Conservation (phyloP, 257 asterid genomes). For the Prunella vulgaris region DNA sequence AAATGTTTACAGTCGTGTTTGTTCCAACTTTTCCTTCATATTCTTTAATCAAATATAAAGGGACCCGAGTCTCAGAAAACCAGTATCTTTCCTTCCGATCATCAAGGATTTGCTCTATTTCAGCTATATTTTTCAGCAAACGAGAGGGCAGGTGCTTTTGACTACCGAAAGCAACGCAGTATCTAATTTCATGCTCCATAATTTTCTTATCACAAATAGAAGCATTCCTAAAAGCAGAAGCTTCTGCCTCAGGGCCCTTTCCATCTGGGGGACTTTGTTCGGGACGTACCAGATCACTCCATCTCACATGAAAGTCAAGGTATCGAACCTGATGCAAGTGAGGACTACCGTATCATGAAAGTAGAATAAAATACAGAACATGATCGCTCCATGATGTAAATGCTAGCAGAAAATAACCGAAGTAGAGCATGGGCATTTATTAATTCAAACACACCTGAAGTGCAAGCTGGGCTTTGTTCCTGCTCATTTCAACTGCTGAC, state of each 20-base stretch:
- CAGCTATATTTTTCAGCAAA: conserved; percentile 59
- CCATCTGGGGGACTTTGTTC: conserved; percentile 63
- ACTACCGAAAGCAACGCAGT: conserved; percentile 63
- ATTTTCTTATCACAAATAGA: conserved; percentile 51
- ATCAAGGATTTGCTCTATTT: conserved; percentile 44
- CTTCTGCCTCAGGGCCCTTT: conserved; percentile 72
- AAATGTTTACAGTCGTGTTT: conserved; percentile 31
- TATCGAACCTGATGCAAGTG: conserved; percentile 61
- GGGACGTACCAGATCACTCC: conserved; percentile 77
- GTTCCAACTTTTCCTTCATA: conserved; percentile 53
- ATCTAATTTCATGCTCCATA: conserved; percentile 49
- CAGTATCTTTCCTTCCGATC: conserved; percentile 72
- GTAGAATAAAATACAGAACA: conserved; percentile 1
- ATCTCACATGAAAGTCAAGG: conserved; percentile 75
- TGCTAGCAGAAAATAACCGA: conserved; percentile 9
- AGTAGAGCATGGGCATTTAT: conserved; percentile 13
- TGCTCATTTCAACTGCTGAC: conserved; percentile 83
- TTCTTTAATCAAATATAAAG: conserved; percentile 75
- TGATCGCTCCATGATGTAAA: conserved; percentile 8
- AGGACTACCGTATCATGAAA: conserved; percentile 17
- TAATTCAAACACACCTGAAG: conserved; percentile 56
- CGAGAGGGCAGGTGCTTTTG: conserved; percentile 93
- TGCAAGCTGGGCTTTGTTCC: conserved; percentile 71
- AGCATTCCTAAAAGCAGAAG: conserved; percentile 85
- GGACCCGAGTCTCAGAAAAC: conserved; percentile 73